A percentile compares a stretch with the other conserved stretches of the same genome.
Conservation (phyloP, 2,329 filamentous ascomycete species). For the Pyrenophora seminiperda region DNA sequence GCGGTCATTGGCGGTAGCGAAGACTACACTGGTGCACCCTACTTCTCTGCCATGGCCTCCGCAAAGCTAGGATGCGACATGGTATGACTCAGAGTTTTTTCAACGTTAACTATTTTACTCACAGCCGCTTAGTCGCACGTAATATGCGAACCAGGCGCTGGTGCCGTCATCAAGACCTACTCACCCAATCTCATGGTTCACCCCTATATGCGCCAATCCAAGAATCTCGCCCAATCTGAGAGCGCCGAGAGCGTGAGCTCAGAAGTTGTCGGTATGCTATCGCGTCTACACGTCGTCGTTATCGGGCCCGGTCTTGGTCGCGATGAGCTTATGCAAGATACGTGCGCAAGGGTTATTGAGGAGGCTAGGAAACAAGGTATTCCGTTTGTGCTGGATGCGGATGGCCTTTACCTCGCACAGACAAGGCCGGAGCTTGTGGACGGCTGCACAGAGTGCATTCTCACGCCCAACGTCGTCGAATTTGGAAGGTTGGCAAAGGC, state of each 20-base stretch:
- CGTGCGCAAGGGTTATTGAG: conserved; percentile 76
- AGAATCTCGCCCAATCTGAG: conserved; percentile 60
- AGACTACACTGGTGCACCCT: conserved; percentile 96
- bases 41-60: conserved; percentile 97
- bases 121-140: conserved; percentile 72
- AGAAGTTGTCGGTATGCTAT: conserved; percentile 77
- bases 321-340: conserved; percentile 87
- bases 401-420: conserved; percentile 80
- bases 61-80: conserved; percentile 89
- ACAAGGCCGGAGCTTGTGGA: conserved; percentile 75
- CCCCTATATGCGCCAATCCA: conserved; percentile 84
- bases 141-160: conserved; percentile 90
- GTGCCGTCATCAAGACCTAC: conserved; percentile 89
- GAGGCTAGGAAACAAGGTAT: conserved; percentile 74
- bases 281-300: conserved; percentile 88
- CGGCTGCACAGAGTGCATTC: conserved; percentile 80
- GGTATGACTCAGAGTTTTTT: conserved; percentile 56
- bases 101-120: conserved; percentile 16
- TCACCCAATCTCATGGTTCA: conserved; percentile 99
- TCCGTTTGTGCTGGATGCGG: conserved; percentile 88
- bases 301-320: conserved; percentile 91
- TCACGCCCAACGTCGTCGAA: conserved; percentile 95
- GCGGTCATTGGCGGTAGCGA: conserved; percentile 93
- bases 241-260: conserved; percentile 67
- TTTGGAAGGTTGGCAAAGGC: conserved; percentile 81